These are phyloP conservation scores for Neurospora sp. DNA, from an alignment of 495 filamentous ascomycete genomes.

Conservation along the genomic window DNA sequence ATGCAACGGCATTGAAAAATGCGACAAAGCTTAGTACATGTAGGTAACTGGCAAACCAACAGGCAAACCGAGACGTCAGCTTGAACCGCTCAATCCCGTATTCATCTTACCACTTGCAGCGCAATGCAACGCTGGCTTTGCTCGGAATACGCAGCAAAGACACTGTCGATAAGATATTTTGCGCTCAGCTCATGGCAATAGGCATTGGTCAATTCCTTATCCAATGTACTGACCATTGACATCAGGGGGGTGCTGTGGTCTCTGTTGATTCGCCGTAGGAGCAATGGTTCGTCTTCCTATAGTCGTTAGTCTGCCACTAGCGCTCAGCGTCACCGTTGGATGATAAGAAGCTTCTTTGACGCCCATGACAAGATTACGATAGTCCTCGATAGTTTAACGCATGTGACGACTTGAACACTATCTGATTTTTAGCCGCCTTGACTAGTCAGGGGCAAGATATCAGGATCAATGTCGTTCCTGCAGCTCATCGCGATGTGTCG, in stretches of 20 bases:
- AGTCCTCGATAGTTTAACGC: not conserved
- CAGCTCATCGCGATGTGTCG: not conserved
- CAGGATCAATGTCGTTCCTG: not conserved
- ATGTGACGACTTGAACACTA: not conserved
- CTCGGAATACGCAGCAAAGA: not conserved
- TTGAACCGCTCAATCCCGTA: not conserved
- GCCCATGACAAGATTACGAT: not conserved
- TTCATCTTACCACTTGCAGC: not conserved
- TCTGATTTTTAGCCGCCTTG: not conserved
- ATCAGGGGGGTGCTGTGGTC: not conserved
- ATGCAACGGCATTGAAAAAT: not conserved
- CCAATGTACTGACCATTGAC: not conserved
- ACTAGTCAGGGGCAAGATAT: not conserved
- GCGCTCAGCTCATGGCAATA: not conserved
- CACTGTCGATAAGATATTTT: not conserved
- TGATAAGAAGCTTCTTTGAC: not conserved
- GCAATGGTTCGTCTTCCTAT: not conserved
- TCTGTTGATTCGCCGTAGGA: not conserved
- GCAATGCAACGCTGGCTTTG: not conserved
- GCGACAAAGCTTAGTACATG: not conserved
- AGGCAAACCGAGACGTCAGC: not conserved
- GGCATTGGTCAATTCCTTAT: not conserved
- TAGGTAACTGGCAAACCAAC: not conserved
- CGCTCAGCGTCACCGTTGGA: not conserved
- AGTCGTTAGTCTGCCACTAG: not conserved